Base-by-base conservation (phyloP, 495 filamentous ascomycete genomes). In the Penicillium crystallinum region DNA sequence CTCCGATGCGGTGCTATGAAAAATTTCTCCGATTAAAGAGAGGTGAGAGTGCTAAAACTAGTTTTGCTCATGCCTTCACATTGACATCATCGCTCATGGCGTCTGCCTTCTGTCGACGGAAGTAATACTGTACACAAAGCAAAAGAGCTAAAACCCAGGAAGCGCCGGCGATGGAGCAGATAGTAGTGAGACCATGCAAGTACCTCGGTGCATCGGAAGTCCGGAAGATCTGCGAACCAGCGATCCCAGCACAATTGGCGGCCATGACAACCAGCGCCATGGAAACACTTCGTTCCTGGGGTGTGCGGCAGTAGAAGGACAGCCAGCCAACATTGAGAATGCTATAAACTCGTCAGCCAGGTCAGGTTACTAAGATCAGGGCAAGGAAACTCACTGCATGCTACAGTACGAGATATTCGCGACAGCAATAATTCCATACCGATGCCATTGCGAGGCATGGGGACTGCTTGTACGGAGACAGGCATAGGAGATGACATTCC, bases 191-290 rank as follows among this genome's bases (percentile, higher is more conserved):
- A 6, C 74, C 78, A 22, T 71, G 67, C 3, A 62, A 52, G 43
- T 84, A 82, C 6, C 76, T 69, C 21, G 75, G 79, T 12, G 69
- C 71, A 30, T 82, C 79, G 15, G 70, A 54, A 0, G 73, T 71
- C 21, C 76, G 74, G 63, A 81, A 82, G 35, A 82, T 67, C 57
- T 82, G 78, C 6, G 71, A 70, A 3, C 79, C 77, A 8, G 77
- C 72, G 22, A 79, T 81, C 2, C 77, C 78, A 3, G 74, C 64
- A 38, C 69, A 64, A 49, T 80, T 80, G 10, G 80, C 81, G 9
- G 75, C 70, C 77, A 81, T 81, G 35, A 83, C 71, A 36, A 81
- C 67, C 41, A 80, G 64, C 73, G 78, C 75, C 75, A 80, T 79
- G 38, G 74, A 70, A 6, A 80, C 58, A 21, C 76, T 75, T 45